Conservation (phyloP, 352 stramenopile species). For the Phytophthora lateralis region DNA sequence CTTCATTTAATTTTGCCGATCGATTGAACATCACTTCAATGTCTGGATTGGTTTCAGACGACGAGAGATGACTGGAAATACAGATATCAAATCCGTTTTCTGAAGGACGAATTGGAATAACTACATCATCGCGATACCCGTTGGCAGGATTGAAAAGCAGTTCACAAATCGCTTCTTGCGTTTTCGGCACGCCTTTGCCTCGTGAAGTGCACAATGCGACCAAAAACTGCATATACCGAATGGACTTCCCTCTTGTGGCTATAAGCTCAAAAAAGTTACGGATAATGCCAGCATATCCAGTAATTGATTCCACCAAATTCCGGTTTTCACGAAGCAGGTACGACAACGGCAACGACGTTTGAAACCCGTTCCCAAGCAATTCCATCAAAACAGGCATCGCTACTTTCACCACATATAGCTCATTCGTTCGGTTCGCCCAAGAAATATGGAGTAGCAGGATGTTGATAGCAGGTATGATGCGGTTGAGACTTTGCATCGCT, state of each 20-base stretch:
- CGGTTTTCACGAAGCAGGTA: slow-evolving; percentile 72
- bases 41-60: slow-evolving; percentile 26
- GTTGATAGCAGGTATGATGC: slow-evolving; percentile 63
- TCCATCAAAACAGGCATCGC: slow-evolving; percentile 74
- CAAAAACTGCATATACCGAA: slow-evolving; percentile 79
- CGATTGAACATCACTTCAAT: slow-evolving; percentile 51
- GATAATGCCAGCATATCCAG: slow-evolving; percentile 60
- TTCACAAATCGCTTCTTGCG: slow-evolving; percentile 75
- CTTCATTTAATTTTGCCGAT: slow-evolving; percentile 6
- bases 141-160: slow-evolving; percentile 65
- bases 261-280: slow-evolving; percentile 80
- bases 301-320: slow-evolving; percentile 78
- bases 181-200: slow-evolving; percentile 67
- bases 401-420: slow-evolving; percentile 59
- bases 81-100: slow-evolving; percentile 63
- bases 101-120: slow-evolving; percentile 56
- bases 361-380: slow-evolving; percentile 73
- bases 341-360: slow-evolving; percentile 68
- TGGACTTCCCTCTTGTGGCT: slow-evolving; percentile 64
- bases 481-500: slow-evolving; percentile 62
- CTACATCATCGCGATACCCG: slow-evolving; percentile 58
- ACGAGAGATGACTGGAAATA: slow-evolving; percentile 23
- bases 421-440: slow-evolving; percentile 56
- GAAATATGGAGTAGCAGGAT: slow-evolving; percentile 68
- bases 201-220: slow-evolving; percentile 68